phyloP scores from a whole-genome alignment of 176 grass and related monocot genomes.

The Oryza coarctata region DNA sequence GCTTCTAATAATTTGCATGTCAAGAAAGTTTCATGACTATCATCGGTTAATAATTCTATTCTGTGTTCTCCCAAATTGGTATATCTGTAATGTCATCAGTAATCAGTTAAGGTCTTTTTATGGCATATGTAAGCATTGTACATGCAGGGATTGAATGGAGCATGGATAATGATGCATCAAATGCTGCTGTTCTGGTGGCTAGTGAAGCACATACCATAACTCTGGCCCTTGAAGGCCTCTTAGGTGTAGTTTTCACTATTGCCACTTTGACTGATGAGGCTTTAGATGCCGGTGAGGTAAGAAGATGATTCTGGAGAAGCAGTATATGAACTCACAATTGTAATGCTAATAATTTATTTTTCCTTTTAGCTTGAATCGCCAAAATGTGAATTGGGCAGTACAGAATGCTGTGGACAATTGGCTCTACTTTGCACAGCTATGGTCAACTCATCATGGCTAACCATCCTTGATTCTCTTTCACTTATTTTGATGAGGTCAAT shows the following conservation, averaged over 20 bases:
- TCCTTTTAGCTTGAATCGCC: constrained; percentile 82
- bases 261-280: constrained; percentile 97
- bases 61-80: neutral
- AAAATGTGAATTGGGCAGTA: constrained; percentile 66
- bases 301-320: constrained; percentile 29
- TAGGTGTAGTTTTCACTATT: constrained; percentile 97
- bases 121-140: neutral
- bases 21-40: neutral
- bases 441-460: constrained; percentile 95
- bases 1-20: neutral
- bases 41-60: neutral
- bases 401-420: constrained; percentile 69
- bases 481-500: constrained; percentile 76
- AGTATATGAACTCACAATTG: constrained; percentile 1
- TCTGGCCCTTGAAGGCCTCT: constrained; percentile 88
- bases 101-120: neutral
- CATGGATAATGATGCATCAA: constrained; percentile 96
- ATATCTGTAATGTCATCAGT: neutral
- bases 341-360: constrained; percentile 39
- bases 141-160: constrained; percentile 94
- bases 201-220: constrained; percentile 98
- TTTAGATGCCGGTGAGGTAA: constrained; percentile 89
- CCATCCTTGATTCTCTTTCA: constrained; percentile 95
- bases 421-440: constrained; percentile 74
- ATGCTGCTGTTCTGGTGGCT: constrained; percentile 95